Evolutionary conservation across 1,139 yeast species (phyloP).

Genomic region (Pichia kudriavzevii): DNA sequence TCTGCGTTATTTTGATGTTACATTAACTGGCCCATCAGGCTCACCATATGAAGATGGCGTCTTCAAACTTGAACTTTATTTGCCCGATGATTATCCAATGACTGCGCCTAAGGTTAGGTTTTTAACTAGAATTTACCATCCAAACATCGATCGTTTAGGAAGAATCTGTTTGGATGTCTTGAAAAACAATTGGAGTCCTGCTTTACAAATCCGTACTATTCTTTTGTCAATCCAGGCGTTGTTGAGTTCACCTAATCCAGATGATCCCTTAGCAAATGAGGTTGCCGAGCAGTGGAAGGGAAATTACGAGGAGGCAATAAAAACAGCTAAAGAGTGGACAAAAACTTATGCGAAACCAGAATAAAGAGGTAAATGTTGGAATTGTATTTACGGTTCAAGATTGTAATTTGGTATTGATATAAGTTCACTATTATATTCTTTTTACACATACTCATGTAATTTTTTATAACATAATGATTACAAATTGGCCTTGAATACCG

Average conservation of each 20-base stretch:
- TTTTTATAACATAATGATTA: slow-evolving; percentile 5
- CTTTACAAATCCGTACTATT: slow-evolving; percentile 91
- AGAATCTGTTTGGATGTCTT: slow-evolving; percentile 92
- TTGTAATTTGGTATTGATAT: background rate
- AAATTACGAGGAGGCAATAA: slow-evolving; percentile 71
- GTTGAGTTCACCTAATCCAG: slow-evolving; percentile 94
- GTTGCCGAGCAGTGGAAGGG: slow-evolving; percentile 96
- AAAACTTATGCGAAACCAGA: slow-evolving; percentile 35
- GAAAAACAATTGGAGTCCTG: slow-evolving; percentile 96
- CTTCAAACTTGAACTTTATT: slow-evolving; percentile 66
- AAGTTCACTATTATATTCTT: background rate
- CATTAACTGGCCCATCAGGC: slow-evolving; percentile 82
- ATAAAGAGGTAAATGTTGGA: background rate
- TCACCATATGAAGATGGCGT: slow-evolving; percentile 79
- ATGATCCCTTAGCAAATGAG: slow-evolving; percentile 95
- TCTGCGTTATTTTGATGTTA: slow-evolving; percentile 80
- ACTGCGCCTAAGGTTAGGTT: slow-evolving; percentile 92
- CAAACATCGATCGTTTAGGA: slow-evolving; percentile 91
- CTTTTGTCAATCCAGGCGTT: slow-evolving; percentile 87
- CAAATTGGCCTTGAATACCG: slow-evolving; percentile 10
- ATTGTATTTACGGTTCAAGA: background rate
- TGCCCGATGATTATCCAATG: slow-evolving; percentile 91
- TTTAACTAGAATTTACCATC: slow-evolving; percentile 89
- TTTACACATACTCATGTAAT: slow-evolving; percentile 1
- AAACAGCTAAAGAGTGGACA: slow-evolving; percentile 88